Base-by-base conservation (phyloP, 164 flowering plant species). In the Taxillus chinensis region DNA sequence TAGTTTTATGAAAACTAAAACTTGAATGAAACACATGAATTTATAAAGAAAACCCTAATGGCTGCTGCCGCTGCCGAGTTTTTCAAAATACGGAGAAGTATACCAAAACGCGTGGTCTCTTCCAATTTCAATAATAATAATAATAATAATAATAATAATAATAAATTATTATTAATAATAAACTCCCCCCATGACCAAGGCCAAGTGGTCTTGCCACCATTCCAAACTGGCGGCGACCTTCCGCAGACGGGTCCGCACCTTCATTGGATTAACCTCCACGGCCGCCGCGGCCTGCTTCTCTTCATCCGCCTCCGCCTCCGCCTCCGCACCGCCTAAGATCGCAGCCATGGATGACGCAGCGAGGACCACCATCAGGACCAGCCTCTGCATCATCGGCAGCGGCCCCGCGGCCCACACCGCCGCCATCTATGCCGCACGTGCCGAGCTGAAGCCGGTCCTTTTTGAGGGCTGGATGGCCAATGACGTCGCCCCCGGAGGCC, bases 391-490 rank as follows among this genome's bases (percentile, higher is more conserved):
- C 71, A 82, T 93, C 70, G 99, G 99, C 5, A 84, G 92, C 59
- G 97, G 99, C 55, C 99, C 97, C 6, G 96, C 97, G 0, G 99
- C 86, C 40, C 96, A 95, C 79, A 95, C 99, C 1, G 97, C 97
- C 1, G 97, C 99, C 45, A 86, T 95, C 67, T 91, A 95, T 74
- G 82, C 96, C 15, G 79, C 97, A 8, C 83, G 99, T 0, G 99
- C 99, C 2, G 87, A 89, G 74, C 90, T 95, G 67, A 80, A 79
- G 59, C 99, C 99, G 11, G 67, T 95, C 60, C 82, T 95, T 43
- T 95, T 95, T 61, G 97, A 95, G 60, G 99, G 99, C 3, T 86
- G 86, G 90, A 86, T 89, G 97, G 99, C 96, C 67, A 89, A 89
- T 72, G 96, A 74, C 63, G 81, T 95, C 62, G 99, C 99, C 4